Evolutionary conservation across 768 basidiomycete genomes (phyloP).

Genomic region (Tylopilus vinaceipallidus): DNA sequence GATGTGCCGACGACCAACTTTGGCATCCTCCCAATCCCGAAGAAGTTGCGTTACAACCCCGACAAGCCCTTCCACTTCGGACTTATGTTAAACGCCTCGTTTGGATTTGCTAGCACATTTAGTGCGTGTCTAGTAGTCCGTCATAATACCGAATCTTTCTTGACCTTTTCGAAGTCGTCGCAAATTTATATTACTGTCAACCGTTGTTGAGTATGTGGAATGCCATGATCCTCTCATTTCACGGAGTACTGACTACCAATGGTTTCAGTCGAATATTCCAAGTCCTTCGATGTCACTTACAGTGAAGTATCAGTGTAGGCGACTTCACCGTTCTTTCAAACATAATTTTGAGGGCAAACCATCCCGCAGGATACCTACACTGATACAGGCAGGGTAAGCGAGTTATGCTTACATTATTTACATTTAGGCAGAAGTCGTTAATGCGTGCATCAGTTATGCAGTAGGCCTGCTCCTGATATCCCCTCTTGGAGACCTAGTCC

Average conservation of each 20-base stretch:
- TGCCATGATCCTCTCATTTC: background rate
- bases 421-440: background rate
- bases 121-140: slow-evolving; percentile 20
- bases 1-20: slow-evolving; percentile 43
- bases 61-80: slow-evolving; percentile 52
- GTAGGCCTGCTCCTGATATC: slow-evolving; percentile 71
- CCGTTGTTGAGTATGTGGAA: slow-evolving; percentile 63
- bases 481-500: slow-evolving; percentile 81
- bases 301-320: slow-evolving; percentile 33
- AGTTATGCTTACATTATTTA: slow-evolving; percentile 2
- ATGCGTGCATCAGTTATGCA: slow-evolving; percentile 52
- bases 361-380: slow-evolving; percentile 54
- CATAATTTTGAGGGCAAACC: background rate
- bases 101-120: slow-evolving; percentile 61
- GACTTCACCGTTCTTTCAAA: background rate
- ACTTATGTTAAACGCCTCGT: slow-evolving; percentile 50
- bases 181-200: slow-evolving; percentile 85
- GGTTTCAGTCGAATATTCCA: slow-evolving; percentile 33
- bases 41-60: slow-evolving; percentile 49
- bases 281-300: slow-evolving; percentile 40
- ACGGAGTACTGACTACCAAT: background rate
- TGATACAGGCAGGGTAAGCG: slow-evolving; percentile 72
- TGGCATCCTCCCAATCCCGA: slow-evolving; percentile 63
- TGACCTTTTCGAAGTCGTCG: slow-evolving; percentile 43
- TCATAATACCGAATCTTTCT: background rate